Conservation (phyloP, 768 basidiomycete genomes). For the Leccinum olivaceopallidum region DNA sequence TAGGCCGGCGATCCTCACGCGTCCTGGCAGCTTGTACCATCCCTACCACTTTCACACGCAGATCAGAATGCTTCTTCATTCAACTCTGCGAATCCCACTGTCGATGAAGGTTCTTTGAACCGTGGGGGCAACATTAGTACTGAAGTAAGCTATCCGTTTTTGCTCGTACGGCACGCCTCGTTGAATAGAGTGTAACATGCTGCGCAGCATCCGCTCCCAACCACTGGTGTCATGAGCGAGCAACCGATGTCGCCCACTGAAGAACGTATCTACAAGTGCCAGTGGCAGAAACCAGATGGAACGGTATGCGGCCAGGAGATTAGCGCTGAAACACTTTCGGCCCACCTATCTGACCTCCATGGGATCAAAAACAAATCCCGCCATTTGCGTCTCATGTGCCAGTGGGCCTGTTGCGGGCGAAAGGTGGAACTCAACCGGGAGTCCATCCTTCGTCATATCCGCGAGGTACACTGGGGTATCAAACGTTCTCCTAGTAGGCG, state of each 20-base stretch:
- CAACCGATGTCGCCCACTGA: neutral
- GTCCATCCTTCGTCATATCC: constrained; percentile 18
- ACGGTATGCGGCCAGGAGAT: constrained; percentile 1
- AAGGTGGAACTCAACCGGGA: constrained; percentile 18
- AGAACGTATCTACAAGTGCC: neutral
- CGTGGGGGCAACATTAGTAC: too few relatives aligned
- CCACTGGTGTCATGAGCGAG: neutral
- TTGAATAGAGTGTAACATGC: too few relatives aligned
- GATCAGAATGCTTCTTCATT: too few relatives aligned
- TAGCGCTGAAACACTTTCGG: neutral
- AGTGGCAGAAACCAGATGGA: constrained; percentile 10
- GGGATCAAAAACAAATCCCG: constrained; percentile 14
- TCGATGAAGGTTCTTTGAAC: too few relatives aligned
- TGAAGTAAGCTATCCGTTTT: too few relatives aligned
- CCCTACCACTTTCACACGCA: too few relatives aligned
- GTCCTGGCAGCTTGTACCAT: too few relatives aligned
- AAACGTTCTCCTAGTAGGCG: constrained; percentile 10
- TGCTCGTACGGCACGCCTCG: too few relatives aligned
- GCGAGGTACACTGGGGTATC: constrained; percentile 14
- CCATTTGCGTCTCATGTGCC: neutral
- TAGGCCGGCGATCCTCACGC: too few relatives aligned
- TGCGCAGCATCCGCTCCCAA: too few relatives aligned
- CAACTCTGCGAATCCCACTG: too few relatives aligned
- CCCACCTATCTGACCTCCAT: constrained; percentile 16
- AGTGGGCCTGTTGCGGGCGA: constrained; percentile 13